Conservation (phyloP, 2,329 filamentous ascomycete species). For the Pseudogymnoascus sp. region DNA sequence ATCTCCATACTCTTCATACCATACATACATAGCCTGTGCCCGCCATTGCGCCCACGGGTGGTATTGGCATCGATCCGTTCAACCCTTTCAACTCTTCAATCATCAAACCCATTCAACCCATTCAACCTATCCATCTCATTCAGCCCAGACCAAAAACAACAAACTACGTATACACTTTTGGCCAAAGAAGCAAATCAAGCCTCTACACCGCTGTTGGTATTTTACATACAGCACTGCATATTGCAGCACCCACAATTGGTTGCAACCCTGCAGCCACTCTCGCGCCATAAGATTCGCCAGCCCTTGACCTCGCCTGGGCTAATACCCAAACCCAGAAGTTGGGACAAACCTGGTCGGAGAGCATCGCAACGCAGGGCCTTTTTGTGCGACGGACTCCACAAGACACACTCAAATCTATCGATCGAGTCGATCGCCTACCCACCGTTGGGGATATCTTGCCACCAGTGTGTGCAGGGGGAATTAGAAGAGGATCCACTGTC, state of each 20-base stretch:
- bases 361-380: neutral
- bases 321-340: conserved; percentile 1
- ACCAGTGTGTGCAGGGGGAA: neutral
- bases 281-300: neutral
- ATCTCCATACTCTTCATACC: neutral
- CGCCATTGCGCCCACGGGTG: neutral
- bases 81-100: neutral
- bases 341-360: neutral
- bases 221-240: neutral
- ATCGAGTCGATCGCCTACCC: conserved; percentile 4
- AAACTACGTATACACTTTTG: neutral
- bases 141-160: neutral
- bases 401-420: conserved; percentile 3
- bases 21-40: neutral
- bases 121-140: neutral
- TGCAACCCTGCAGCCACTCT: neutral
- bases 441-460: neutral
- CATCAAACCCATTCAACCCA: neutral
- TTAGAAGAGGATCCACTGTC: conserved; percentile 1
- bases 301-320: neutral
- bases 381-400: neutral
- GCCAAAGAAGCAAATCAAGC: neutral
- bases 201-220: neutral
- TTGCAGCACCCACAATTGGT: neutral
- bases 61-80: neutral